Base-by-base conservation (phyloP, 2,329 filamentous ascomycete species). In the Diplodia corticola region DNA sequence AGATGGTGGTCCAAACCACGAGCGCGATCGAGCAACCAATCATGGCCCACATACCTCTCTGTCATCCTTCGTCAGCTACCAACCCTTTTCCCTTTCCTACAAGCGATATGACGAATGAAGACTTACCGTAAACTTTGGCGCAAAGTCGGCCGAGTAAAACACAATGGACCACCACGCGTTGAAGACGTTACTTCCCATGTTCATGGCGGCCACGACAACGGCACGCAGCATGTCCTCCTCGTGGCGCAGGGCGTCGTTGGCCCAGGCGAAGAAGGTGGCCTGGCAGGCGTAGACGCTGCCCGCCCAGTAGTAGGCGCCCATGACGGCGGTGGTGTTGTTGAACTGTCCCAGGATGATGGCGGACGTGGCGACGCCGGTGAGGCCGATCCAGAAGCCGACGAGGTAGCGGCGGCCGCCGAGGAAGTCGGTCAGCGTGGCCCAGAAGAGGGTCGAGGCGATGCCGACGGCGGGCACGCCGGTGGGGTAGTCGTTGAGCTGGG, bases 261-360 rank as follows among this genome's bases (percentile, higher is more conserved):
- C 89, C 89, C 89, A 91, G 0, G 89, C 89, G 70, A 92, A 91
- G 70, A 91, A 91, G 0, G 87, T 89, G 0, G 89, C 88, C 75
- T 92, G 89, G 71, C 89, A 90, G 0, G 89, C 89, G 70, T 91
- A 91, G 0, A 91, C 87, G 3, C 84, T 80, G 0, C 89, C 89
- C 0, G 88, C 87, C 85, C 86, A 89, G 74, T 91, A 91, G 70
- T 90, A 91, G 4, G 88, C 88, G 0, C 75, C 88, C 68, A 91
- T 89, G 0, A 87, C 83, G 1, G 85, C 79, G 0, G 82, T 72
- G 0, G 85, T 88, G 2, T 82, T 83, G 0, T 78, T 75, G 0
- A 82, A 80, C 24, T 37, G 82, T 0, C 82, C 82, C 0, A 91
- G 77, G 1, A 91, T 84, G 80, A 91, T 84, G 4, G 83, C 81